These are phyloP conservation scores for Pythium sp. DNA, from an alignment of 352 stramenopile genomes.

Conservation along the genomic window DNA sequence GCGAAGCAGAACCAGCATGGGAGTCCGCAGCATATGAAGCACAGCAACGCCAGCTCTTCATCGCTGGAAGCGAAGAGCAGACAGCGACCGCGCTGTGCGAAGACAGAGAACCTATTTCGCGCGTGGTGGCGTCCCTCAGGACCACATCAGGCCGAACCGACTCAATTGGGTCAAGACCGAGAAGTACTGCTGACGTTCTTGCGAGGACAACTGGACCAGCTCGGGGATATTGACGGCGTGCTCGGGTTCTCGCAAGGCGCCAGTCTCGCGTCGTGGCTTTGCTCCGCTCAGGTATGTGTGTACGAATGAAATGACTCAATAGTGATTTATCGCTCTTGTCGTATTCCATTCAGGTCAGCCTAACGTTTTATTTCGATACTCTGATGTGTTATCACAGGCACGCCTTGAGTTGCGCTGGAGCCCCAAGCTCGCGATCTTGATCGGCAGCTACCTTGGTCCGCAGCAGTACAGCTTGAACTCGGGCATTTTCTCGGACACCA, in stretches of 20 bases:
- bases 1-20: slow-evolving; percentile 31
- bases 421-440: slow-evolving; percentile 65
- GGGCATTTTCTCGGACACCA: slow-evolving; percentile 46
- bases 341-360: no score
- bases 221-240: slow-evolving; percentile 70
- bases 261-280: slow-evolving; percentile 78
- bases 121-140: slow-evolving; percentile 72
- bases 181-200: slow-evolving; percentile 57
- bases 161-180: slow-evolving; percentile 50
- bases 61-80: slow-evolving; percentile 12
- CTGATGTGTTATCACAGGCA: slow-evolving; percentile 22
- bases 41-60: slow-evolving; percentile 1
- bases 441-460: slow-evolving; percentile 70
- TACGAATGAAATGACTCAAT: background rate
- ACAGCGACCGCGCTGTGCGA: slow-evolving; percentile 40
- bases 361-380: background rate
- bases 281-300: slow-evolving; percentile 47
- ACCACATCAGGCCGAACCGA: slow-evolving; percentile 41
- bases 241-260: slow-evolving; percentile 85
- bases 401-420: slow-evolving; percentile 61
- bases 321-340: background rate
- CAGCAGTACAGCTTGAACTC: slow-evolving; percentile 53
- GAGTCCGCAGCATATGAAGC: slow-evolving; percentile 7
- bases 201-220: slow-evolving; percentile 45
- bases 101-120: slow-evolving; percentile 62